phyloP scores from a whole-genome alignment of 2,329 filamentous ascomycete species.

The Curvularia hawaiiensis region DNA sequence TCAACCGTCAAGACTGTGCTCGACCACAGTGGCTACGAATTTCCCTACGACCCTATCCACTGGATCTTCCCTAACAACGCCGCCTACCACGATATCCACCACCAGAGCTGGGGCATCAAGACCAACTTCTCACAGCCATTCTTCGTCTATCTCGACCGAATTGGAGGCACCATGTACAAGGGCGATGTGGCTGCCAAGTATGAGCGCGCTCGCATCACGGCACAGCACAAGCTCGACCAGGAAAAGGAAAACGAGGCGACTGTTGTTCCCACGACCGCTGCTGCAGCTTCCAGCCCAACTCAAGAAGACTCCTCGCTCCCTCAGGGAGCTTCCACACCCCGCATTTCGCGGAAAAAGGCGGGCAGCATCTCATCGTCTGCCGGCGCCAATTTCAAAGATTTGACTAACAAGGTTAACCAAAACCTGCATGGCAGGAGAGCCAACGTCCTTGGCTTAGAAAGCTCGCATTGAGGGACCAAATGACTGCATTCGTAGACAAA shows the following conservation, averaged over 20 bases:
- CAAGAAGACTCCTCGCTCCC: slow-evolving; percentile 33
- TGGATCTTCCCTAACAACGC: slow-evolving; percentile 94
- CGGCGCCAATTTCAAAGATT: slow-evolving; percentile 51
- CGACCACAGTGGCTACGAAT: slow-evolving; percentile 95
- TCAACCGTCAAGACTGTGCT: slow-evolving; percentile 96
- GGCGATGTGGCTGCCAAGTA: slow-evolving; percentile 65
- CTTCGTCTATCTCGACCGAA: slow-evolving; percentile 92
- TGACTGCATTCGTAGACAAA: slow-evolving; percentile 20
- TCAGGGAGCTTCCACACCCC: slow-evolving; percentile 42
- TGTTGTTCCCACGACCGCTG: slow-evolving; percentile 18
- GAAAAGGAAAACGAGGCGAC: slow-evolving; percentile 47
- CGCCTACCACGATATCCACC: slow-evolving; percentile 96
- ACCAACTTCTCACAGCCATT: slow-evolving; percentile 89
- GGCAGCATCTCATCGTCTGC: slow-evolving; percentile 46
- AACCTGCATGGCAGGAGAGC: slow-evolving; percentile 53
- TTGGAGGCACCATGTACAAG: slow-evolving; percentile 82
- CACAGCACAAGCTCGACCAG: slow-evolving; percentile 62
- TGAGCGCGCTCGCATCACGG: slow-evolving; percentile 60
- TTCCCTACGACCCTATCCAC: slow-evolving; percentile 94
- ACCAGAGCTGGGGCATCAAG: slow-evolving; percentile 99
- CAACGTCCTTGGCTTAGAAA: slow-evolving; percentile 54
- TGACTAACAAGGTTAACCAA: slow-evolving; percentile 53
- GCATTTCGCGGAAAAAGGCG: slow-evolving; percentile 51
- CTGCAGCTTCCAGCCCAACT: slow-evolving; percentile 23
- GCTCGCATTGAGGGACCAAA: slow-evolving; percentile 38